Evolutionary conservation across 345 rosid species (phyloP).

Genomic region (Mangifera indica): DNA sequence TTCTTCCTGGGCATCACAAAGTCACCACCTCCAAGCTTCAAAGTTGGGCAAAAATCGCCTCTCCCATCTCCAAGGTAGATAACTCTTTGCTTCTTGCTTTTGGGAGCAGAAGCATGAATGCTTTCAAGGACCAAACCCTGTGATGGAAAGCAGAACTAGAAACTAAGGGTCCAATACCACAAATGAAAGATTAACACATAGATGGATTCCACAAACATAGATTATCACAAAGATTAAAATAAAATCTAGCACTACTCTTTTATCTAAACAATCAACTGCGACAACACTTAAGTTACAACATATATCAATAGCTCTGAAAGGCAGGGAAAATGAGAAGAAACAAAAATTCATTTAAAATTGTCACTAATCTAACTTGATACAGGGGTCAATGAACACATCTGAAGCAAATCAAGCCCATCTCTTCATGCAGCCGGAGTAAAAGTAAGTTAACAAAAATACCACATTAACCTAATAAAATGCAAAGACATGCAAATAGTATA

Average conservation of each 20-base stretch:
- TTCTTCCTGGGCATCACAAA: conserved; percentile 70
- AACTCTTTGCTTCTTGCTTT: conserved; percentile 30
- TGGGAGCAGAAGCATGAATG: conserved; percentile 33
- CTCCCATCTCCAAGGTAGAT: conserved; percentile 86
- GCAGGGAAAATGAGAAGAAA: background rate
- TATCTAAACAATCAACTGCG: background rate
- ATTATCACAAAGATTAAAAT: too few relatives aligned
- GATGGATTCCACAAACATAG: too few relatives aligned
- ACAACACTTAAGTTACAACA: background rate
- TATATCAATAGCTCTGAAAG: background rate
- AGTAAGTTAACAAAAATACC: background rate
- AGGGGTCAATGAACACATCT: background rate
- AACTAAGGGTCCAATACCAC: background rate
- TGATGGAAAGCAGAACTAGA: conserved; percentile 10
- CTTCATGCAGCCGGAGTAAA: too few relatives aligned
- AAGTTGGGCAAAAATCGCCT: conserved; percentile 74
- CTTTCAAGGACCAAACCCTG: conserved; percentile 70
- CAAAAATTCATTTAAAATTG: background rate
- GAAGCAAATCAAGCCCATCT: background rate
- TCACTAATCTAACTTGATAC: background rate
- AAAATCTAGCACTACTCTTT: background rate
- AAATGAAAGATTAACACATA: too few relatives aligned
- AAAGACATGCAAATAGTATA: background rate
- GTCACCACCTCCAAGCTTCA: conserved; percentile 60
- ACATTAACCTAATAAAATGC: background rate